These are phyloP conservation scores for Cutaneotrichosporon sp. DNA, from an alignment of 1,284 basidiomycete genomes.

Conservation along the genomic window DNA sequence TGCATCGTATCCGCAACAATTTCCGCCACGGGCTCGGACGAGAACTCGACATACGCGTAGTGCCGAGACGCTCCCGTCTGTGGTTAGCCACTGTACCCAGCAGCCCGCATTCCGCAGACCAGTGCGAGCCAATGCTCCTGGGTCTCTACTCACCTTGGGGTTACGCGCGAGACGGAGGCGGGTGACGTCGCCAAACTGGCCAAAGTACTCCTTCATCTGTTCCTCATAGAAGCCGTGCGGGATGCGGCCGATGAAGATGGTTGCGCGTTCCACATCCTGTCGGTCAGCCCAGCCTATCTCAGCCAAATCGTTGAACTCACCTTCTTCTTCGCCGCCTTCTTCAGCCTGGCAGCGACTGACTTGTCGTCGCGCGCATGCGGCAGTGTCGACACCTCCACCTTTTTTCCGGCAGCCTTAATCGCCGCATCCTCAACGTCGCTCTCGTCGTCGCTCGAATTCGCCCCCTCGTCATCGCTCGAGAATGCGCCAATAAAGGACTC, in stretches of 20 bases:
- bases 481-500: conserved; percentile 61
- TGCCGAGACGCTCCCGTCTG: conserved; percentile 94
- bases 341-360: conserved; percentile 70
- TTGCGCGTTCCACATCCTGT: conserved; percentile 61
- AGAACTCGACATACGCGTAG: conserved; percentile 95
- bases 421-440: conserved; percentile 56
- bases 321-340: conserved; percentile 71
- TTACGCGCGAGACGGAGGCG: conserved; percentile 87
- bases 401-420: conserved; percentile 36
- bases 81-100: neutral
- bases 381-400: conserved; percentile 62
- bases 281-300: conserved; percentile 1
- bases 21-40: conserved; percentile 78
- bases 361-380: conserved; percentile 82
- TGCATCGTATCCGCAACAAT: conserved; percentile 99
- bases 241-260: conserved; percentile 82
- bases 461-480: conserved; percentile 53
- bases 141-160: conserved; percentile 63
- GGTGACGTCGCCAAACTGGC: conserved; percentile 88
- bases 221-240: conserved; percentile 98
- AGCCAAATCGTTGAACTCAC: conserved; percentile 51
- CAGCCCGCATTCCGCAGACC: neutral
- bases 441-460: conserved; percentile 78
- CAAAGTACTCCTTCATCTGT: conserved; percentile 86
- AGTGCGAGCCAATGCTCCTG: neutral